A percentile compares a stretch with the other conserved stretches of the same genome.
Conservation (phyloP, 2,329 filamentous ascomycete species). For the Knufia fluminis region DNA sequence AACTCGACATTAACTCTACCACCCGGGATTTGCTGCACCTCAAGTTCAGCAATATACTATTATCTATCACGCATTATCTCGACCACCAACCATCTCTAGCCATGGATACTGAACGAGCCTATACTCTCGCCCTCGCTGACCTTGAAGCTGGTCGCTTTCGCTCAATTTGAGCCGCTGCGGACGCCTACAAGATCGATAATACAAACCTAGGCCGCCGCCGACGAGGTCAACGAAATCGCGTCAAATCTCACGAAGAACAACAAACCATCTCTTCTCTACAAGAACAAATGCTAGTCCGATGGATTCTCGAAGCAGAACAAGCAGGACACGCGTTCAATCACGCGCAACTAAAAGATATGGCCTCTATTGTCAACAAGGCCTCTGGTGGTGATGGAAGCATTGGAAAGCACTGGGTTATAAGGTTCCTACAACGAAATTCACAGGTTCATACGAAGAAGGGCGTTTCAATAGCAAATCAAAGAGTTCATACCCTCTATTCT, state of each 20-base stretch:
- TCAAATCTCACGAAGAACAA: not conserved
- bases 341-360: slow-evolving; percentile 5
- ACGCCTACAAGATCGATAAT: not conserved
- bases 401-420: slow-evolving; percentile 6
- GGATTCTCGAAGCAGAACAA: not conserved
- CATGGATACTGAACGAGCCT: not conserved
- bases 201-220: not conserved
- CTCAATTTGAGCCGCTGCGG: not conserved
- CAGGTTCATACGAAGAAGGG: slow-evolving; percentile 4
- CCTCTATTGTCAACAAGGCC: not conserved
- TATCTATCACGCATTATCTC: no score
- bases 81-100: no score
- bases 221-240: not conserved
- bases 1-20: no score
- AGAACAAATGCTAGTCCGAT: slow-evolving; percentile 1
- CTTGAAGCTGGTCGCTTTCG: not conserved
- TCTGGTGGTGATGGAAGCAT: not conserved
- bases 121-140: not conserved
- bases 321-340: slow-evolving; percentile 4
- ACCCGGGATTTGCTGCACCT: no score
- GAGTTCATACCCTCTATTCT: slow-evolving; percentile 2
- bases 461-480: not conserved
- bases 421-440: slow-evolving; percentile 2
- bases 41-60: no score
- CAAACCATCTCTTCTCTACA: not conserved